Evolutionary conservation across 306 rosid species (phyloP).

Genomic region (Carpinus viminea): DNA sequence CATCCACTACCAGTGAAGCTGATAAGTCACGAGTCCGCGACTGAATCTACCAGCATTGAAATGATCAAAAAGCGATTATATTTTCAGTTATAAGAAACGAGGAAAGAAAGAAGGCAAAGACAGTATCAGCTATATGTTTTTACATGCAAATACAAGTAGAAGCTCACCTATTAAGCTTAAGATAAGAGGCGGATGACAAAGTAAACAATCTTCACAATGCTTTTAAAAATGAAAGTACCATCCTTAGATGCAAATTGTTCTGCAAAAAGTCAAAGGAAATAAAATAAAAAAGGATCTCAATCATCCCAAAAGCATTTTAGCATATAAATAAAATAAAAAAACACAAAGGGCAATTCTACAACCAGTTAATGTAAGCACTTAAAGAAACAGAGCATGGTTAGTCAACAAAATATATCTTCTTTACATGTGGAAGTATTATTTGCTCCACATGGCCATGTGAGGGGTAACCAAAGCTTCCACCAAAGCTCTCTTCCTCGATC

Average conservation of each 20-base stretch:
- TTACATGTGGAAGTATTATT: neutral
- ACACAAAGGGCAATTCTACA: neutral
- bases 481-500: no score
- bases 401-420: neutral
- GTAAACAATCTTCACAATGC: no score
- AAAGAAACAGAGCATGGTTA: slow-evolving; percentile 5
- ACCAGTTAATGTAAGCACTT: neutral
- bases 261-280: neutral
- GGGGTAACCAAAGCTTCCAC: neutral
- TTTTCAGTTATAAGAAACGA: neutral
- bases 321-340: neutral
- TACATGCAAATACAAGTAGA: neutral
- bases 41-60: slow-evolving; percentile 11
- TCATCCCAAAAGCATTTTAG: slow-evolving; percentile 1
- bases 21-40: slow-evolving; percentile 30
- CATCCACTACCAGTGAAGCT: slow-evolving; percentile 34
- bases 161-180: no score
- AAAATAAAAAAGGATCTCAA: neutral
- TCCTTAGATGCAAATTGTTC: neutral
- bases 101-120: neutral
- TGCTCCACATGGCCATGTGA: neutral
- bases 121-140: neutral
- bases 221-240: neutral
- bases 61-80: neutral
- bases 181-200: neutral